phyloP scores from a whole-genome alignment of 2,329 filamentous ascomycete species.

The Cercospora sp. region DNA sequence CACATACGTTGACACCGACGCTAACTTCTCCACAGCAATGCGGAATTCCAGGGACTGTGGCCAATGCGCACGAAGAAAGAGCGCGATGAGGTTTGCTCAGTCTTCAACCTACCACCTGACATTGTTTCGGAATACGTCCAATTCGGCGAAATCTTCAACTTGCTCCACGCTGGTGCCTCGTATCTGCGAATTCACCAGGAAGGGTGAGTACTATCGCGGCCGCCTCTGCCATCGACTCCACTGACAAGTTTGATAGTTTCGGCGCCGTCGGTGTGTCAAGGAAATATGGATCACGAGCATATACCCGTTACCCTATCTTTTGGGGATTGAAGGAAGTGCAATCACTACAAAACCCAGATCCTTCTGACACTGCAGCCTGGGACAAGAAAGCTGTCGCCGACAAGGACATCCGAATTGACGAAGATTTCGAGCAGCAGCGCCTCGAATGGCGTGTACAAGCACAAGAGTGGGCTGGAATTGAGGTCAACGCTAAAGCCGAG shows the following conservation, averaged over 20 bases:
- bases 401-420: constrained; percentile 53
- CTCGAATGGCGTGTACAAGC: constrained; percentile 57
- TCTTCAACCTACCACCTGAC: constrained; percentile 60
- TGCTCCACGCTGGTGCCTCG: constrained; percentile 63
- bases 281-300: constrained; percentile 65
- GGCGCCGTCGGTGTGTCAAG: constrained; percentile 67
- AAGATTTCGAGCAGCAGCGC: constrained; percentile 54
- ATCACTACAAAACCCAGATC: constrained; percentile 64
- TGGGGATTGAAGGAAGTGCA: constrained; percentile 64
- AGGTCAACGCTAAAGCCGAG: constrained; percentile 60
- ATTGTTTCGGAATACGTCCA: constrained; percentile 62
- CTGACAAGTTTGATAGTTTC: constrained; percentile 40
- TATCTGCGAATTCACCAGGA: constrained; percentile 65
- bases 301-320: constrained; percentile 66
- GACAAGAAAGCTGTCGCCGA: constrained; percentile 52
- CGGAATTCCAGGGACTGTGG: constrained; percentile 68
- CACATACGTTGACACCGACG: background rate
- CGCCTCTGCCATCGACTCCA: background rate
- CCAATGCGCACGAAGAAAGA: constrained; percentile 63
- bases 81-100: constrained; percentile 60
- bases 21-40: constrained; percentile 47
- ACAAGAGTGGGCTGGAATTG: constrained; percentile 66
- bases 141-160: constrained; percentile 66
- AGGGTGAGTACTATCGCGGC: constrained; percentile 39
- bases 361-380: constrained; percentile 62